These are phyloP conservation scores for Moesziomyces sp. DNA, from an alignment of 1,284 basidiomycete genomes.

Conservation along the genomic window DNA sequence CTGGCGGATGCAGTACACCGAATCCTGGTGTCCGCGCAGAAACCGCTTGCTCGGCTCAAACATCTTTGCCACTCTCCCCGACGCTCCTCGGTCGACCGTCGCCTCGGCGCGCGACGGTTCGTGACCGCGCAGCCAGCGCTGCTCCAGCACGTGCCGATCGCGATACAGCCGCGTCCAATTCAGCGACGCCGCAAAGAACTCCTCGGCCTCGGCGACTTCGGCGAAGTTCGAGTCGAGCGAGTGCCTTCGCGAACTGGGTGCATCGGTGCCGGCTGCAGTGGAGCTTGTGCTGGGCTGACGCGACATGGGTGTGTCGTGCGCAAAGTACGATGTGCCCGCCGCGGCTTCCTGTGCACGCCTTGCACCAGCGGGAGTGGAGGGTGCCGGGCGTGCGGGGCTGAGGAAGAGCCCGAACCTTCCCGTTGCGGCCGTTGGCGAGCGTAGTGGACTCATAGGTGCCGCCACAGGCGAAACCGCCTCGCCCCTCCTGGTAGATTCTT, in stretches of 20 bases:
- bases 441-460: constrained; percentile 26
- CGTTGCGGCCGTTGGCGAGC: constrained; percentile 34
- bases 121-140: constrained; percentile 31
- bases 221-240: constrained; percentile 20
- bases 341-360: constrained; percentile 34
- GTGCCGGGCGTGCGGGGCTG: constrained; percentile 22
- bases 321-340: constrained; percentile 11
- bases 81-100: not conserved
- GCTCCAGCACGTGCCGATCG: constrained; percentile 34
- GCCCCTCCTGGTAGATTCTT: not conserved
- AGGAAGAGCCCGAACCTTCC: constrained; percentile 40
- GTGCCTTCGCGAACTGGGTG: constrained; percentile 3
- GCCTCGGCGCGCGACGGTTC: not conserved
- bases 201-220: constrained; percentile 35
- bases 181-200: constrained; percentile 32
- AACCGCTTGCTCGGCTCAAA: constrained; percentile 41
- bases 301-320: constrained; percentile 7
- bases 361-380: constrained; percentile 33
- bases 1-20: constrained; percentile 55
- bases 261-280: not conserved
- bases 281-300: constrained; percentile 19
- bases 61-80: not conserved
- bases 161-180: constrained; percentile 40
- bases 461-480: constrained; percentile 3
- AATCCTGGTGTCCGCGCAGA: constrained; percentile 52